Base-by-base conservation (phyloP, 148 eudicot genomes). In the Rhododendron ovatum region DNA sequence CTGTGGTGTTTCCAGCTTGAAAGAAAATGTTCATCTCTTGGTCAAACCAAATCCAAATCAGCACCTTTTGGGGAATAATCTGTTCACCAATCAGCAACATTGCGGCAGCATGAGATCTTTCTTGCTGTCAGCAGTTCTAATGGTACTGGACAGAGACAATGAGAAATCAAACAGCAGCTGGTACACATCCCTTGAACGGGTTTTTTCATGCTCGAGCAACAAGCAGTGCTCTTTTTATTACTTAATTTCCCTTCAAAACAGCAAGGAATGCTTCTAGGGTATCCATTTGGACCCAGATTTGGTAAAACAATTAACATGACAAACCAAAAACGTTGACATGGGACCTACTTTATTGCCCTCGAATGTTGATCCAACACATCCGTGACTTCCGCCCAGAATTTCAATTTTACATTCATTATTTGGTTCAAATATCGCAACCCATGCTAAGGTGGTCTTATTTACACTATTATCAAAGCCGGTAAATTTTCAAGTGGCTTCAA, bases 21-120 rank as follows among this genome's bases (percentile, higher is more conserved):
- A 93, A 61, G 95, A 95, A 81, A 87, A 89, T 22, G 93, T 85
- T 82, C 94, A 80, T 93, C 93, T 69, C 88, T 89, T 69, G 91
- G 91, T 85, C 91, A 95, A 86, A 96, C 81, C 13, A 98, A 92
- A 81, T 93, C 99, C 84, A 97, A 87, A 97, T 93, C 89, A 95
- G 84, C 84, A 94, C 95, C 82, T 89, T 92, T 82, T 93, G 92
- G 0, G 98, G 94, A 48, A 91, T 43, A 73, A 97, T 92, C 88
- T 93, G 93, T 86, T 91, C 94, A 74, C 90, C 89, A 65, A 97
- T 92, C n/a, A 96, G 90, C 88, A 91, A 30, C 85, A 92, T 92
- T 18, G 98, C 92, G 13, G 93, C 88, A 39, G 87, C 91, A 86
- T 94, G 92, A 39, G 96, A 87, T 91, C 98, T 90, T 91, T 95